Percentiles rank a stretch among this genome's conserved stretches.
Evolutionary conservation across 2,329 filamentous ascomycete genomes (phyloP).

Genomic region (Fusarium bactridioides): DNA sequence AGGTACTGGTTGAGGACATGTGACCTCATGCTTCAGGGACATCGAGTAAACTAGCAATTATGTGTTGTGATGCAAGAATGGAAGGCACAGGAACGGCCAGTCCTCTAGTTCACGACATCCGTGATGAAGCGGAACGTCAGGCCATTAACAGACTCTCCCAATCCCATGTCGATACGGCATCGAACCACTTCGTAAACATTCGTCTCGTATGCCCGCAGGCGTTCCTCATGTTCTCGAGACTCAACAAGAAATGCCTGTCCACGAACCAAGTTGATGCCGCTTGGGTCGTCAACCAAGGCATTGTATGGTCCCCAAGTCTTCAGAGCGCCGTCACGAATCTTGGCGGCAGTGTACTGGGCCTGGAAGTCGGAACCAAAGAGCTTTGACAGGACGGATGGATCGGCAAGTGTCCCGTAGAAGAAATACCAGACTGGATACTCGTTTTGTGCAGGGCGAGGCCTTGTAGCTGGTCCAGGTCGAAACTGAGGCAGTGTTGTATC

Average conservation of each 20-base stretch:
- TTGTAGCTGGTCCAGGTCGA: neutral
- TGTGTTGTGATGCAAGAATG: too few relatives aligned
- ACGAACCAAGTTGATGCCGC: accelerated
- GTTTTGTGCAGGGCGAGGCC: neutral
- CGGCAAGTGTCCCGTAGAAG: neutral
- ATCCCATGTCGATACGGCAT: too few relatives aligned
- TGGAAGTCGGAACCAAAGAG: neutral
- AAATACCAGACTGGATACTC: conserved; percentile 16
- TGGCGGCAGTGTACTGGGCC: neutral
- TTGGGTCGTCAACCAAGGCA: neutral
- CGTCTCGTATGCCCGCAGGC: conserved; percentile 2
- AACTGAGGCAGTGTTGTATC: conserved; percentile 9
- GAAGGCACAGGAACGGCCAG: too few relatives aligned
- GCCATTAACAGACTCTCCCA: too few relatives aligned
- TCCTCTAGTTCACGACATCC: too few relatives aligned
- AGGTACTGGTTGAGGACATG: too few relatives aligned
- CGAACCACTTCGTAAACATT: neutral
- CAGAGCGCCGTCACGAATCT: neutral
- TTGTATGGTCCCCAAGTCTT: neutral
- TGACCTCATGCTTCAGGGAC: too few relatives aligned
- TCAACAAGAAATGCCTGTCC: neutral
- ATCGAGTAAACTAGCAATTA: too few relatives aligned
- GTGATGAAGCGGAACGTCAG: too few relatives aligned
- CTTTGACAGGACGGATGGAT: neutral
- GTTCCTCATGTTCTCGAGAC: neutral